These are phyloP conservation scores for Penicillium corylophilum DNA, from an alignment of 2,329 filamentous ascomycete genomes.

Conservation along the genomic window DNA sequence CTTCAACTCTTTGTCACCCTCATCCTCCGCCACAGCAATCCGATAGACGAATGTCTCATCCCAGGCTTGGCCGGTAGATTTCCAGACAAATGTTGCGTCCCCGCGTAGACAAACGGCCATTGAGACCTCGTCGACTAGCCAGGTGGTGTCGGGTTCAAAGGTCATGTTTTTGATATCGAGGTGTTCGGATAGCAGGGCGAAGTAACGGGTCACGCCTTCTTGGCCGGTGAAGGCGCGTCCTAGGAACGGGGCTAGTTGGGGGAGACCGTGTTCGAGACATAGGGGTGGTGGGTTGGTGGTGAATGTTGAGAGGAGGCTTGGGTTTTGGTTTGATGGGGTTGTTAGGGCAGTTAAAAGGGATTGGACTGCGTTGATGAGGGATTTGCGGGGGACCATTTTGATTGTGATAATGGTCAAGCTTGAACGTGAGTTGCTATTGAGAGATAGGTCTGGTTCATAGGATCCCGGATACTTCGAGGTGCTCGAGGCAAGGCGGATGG, in stretches of 20 bases:
- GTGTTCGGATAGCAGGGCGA: conserved; percentile 31
- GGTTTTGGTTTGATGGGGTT: conserved; percentile 15
- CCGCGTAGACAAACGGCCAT: conserved; percentile 37
- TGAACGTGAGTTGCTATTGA: not conserved
- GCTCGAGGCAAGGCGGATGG: not conserved
- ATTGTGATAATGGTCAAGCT: not conserved
- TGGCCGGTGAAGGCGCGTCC: conserved; percentile 42
- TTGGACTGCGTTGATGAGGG: conserved; percentile 18
- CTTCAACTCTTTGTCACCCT: conserved; percentile 20
- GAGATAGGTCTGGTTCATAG: not conserved
- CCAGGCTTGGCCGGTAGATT: conserved; percentile 38
- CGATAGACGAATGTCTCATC: conserved; percentile 44
- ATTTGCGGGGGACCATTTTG: conserved; percentile 13
- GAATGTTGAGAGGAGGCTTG: conserved; percentile 35
- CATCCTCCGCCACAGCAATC: conserved; percentile 34
- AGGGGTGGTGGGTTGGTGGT: conserved; percentile 27
- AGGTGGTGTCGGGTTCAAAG: conserved; percentile 37
- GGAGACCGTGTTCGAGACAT: conserved; percentile 43
- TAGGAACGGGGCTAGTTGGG: conserved; percentile 42
- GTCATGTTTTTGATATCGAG: conserved; percentile 38
- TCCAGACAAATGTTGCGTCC: conserved; percentile 35
- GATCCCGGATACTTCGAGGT: not conserved
- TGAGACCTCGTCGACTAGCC: conserved; percentile 37
- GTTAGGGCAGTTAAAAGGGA: conserved; percentile 33
- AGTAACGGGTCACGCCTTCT: conserved; percentile 38